These are phyloP conservation scores for Extremus antarcticus DNA, from an alignment of 495 filamentous ascomycete genomes.

Conservation along the genomic window DNA sequence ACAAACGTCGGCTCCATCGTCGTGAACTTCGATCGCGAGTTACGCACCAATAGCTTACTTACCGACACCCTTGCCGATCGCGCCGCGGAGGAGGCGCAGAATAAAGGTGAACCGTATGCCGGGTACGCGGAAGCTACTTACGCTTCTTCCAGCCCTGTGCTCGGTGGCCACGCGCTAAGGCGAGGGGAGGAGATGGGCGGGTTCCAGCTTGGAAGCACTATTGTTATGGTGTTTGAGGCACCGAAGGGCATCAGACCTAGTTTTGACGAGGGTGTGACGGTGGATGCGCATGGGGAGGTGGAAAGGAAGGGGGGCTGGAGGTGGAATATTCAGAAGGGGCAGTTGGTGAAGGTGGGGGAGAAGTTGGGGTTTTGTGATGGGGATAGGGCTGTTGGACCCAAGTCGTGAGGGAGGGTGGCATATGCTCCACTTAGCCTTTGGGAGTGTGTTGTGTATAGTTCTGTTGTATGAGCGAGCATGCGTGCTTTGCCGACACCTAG, in stretches of 20 bases:
- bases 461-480: neutral
- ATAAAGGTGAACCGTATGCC: slow-evolving; percentile 65
- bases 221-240: slow-evolving; percentile 95
- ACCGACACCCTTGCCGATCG: slow-evolving; percentile 82
- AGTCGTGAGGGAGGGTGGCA: neutral
- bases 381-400: slow-evolving; percentile 4
- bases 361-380: slow-evolving; percentile 58
- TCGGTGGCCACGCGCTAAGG: slow-evolving; percentile 71
- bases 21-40: slow-evolving; percentile 91
- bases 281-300: slow-evolving; percentile 33
- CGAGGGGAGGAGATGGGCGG: slow-evolving; percentile 96
- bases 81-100: slow-evolving; percentile 65
- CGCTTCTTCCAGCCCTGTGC: slow-evolving; percentile 57
- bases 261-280: slow-evolving; percentile 52
- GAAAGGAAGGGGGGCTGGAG: slow-evolving; percentile 57
- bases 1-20: slow-evolving; percentile 98
- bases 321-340: slow-evolving; percentile 75
- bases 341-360: slow-evolving; percentile 80
- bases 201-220: slow-evolving; percentile 89
- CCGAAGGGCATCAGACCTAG: slow-evolving; percentile 55
- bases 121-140: slow-evolving; percentile 91
- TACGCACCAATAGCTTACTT: slow-evolving; percentile 81
- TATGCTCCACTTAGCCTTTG: no score
- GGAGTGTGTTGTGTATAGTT: no score
- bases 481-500: neutral